These are phyloP conservation scores for Globisporangium splendens DNA, from an alignment of 352 stramenopile species.

Conservation along the genomic window DNA sequence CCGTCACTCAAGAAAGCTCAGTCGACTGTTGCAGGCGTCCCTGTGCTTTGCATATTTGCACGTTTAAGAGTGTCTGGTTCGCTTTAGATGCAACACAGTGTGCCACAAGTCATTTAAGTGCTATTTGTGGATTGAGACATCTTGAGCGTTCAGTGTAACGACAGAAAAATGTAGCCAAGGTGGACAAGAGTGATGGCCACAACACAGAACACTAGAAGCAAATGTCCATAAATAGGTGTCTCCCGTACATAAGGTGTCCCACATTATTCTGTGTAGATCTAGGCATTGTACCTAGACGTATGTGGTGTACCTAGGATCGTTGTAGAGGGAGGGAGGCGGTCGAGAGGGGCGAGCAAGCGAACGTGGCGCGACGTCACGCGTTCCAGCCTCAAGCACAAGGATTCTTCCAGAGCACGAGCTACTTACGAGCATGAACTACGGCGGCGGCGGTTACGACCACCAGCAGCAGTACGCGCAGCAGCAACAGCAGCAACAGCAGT, in stretches of 20 bases:
- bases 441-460: conserved; percentile 21
- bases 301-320: conserved; percentile 3
- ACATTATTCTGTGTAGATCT: background rate
- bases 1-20: too few species aligned
- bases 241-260: background rate
- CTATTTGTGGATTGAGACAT: too few species aligned
- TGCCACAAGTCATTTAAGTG: too few species aligned
- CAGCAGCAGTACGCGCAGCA: conserved; percentile 32
- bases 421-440: conserved; percentile 21
- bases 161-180: too few species aligned
- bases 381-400: too few species aligned
- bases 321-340: background rate
- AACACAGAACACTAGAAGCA: too few species aligned
- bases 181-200: too few species aligned
- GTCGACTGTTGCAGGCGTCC: too few species aligned
- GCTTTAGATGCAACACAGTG: too few species aligned
- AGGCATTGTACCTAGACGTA: background rate
- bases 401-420: background rate
- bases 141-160: too few species aligned
- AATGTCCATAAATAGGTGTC: background rate
- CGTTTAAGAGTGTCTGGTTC: conserved; percentile 1
- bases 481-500: conserved; percentile 34
- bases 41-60: too few species aligned
- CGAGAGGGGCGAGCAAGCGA: background rate
- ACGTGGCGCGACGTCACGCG: background rate